A percentile compares a stretch with the other conserved stretches of the same genome.
Conservation (phyloP, 176 grass and related monocot genomes). For the Juncus effusus region DNA sequence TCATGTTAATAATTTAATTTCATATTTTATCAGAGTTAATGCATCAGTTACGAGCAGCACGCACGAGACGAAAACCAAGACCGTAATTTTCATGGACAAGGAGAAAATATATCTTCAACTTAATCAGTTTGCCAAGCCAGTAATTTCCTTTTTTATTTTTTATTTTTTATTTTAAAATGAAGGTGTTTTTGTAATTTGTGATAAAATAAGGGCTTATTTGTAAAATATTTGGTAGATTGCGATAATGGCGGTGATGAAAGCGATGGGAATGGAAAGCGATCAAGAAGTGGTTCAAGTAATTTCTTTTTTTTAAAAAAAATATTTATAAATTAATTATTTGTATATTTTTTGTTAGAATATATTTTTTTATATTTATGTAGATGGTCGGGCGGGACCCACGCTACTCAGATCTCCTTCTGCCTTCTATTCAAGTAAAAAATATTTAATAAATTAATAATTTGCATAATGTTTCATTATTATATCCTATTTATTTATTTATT, state of each 20-base stretch:
- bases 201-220: not conserved
- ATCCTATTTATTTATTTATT: not conserved
- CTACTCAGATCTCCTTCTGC: slow-evolving; percentile 64
- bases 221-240: slow-evolving; percentile 52
- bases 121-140: slow-evolving; percentile 82
- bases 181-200: not conserved
- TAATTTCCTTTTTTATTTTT: slow-evolving; percentile 22
- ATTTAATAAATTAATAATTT: not conserved
- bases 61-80: slow-evolving; percentile 96
- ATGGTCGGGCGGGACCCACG: slow-evolving; percentile 91
- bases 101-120: slow-evolving; percentile 82
- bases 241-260: slow-evolving; percentile 94
- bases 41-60: slow-evolving; percentile 99
- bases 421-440: slow-evolving; percentile 74
- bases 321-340: no score
- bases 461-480: not conserved
- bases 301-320: no score
- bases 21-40: slow-evolving; percentile 43
- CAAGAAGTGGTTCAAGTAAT: slow-evolving; percentile 59
- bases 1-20: not conserved
- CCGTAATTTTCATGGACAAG: slow-evolving; percentile 77
- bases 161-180: no score
- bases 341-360: no score
- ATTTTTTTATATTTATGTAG: slow-evolving; percentile 5
- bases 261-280: slow-evolving; percentile 98